Percentiles rank a stretch among this genome's conserved stretches.
phyloP scores from a whole-genome alignment of 176 grass and related monocot species.

The Eragrostis curvula region DNA sequence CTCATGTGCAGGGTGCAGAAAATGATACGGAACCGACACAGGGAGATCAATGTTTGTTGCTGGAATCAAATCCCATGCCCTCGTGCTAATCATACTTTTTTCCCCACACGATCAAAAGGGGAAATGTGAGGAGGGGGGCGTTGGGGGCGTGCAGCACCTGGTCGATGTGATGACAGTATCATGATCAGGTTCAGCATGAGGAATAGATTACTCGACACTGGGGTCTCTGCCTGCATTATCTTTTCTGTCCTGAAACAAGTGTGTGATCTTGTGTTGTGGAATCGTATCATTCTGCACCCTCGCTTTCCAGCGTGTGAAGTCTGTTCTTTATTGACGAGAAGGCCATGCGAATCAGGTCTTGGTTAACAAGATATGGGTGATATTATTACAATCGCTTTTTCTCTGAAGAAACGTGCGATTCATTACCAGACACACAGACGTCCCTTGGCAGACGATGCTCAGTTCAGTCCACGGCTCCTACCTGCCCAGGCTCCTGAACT shows the following conservation, averaged over 20 bases:
- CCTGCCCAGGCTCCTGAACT: neutral
- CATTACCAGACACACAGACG: neutral
- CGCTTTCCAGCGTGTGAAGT: conserved; percentile 1
- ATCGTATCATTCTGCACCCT: neutral
- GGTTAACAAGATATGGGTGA: neutral
- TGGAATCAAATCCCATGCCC: conserved; percentile 11
- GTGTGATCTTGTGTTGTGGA: conserved; percentile 23
- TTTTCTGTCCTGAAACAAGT: conserved; percentile 25
- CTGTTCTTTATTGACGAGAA: neutral
- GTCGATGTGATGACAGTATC: conserved; percentile 10
- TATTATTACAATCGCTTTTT: neutral
- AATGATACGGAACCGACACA: neutral
- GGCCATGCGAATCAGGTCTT: conserved; percentile 1
- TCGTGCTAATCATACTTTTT: neutral
- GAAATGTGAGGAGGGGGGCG: neutral
- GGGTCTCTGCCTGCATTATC: neutral
- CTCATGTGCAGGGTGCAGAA: neutral
- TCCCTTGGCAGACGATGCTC: neutral
- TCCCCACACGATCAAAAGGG: conserved; percentile 2
- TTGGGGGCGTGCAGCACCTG: neutral
- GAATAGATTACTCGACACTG: neutral
- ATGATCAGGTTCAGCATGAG: conserved; percentile 24
- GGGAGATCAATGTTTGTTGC: conserved; percentile 3
- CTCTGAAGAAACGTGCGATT: neutral
- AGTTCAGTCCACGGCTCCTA: neutral